Conservation (phyloP, 768 basidiomycete genomes). For the Auricularia sp. region DNA sequence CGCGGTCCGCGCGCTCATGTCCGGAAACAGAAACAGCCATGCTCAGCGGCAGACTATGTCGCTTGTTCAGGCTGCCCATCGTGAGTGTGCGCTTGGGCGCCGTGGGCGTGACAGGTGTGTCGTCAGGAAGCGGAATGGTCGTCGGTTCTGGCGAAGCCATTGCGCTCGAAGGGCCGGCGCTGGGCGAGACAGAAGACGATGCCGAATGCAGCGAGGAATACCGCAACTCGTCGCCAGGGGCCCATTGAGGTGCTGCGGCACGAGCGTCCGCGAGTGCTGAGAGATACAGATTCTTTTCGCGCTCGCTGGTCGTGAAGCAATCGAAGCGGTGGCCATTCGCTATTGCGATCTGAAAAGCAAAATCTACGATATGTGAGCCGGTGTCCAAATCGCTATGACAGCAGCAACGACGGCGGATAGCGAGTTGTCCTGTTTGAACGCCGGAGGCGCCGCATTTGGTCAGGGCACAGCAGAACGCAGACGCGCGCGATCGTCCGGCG, state of each 20-base stretch:
- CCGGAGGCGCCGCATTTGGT: too few relatives aligned
- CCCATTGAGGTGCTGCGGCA: background rate
- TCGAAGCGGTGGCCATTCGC: background rate
- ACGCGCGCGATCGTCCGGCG: too few relatives aligned
- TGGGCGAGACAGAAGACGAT: background rate
- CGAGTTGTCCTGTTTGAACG: background rate
- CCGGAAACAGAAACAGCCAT: background rate
- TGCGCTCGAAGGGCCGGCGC: background rate
- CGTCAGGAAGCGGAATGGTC: background rate
- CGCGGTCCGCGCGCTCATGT: background rate
- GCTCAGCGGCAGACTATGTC: background rate
- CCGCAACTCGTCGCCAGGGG: background rate
- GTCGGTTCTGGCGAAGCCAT: background rate
- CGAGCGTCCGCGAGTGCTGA: background rate
- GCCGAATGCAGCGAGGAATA: background rate
- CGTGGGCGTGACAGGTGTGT: background rate
- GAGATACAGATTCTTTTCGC: background rate
- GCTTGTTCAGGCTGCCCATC: background rate
- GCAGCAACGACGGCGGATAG: background rate
- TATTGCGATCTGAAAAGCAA: background rate
- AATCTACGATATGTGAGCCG: background rate
- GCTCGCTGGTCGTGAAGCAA: background rate
- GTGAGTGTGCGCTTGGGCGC: background rate
- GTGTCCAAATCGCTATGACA: background rate
- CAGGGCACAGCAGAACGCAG: too few relatives aligned